Evolutionary conservation across 257 asterid genomes (phyloP).

Genomic region (Scutellaria galericulata): DNA sequence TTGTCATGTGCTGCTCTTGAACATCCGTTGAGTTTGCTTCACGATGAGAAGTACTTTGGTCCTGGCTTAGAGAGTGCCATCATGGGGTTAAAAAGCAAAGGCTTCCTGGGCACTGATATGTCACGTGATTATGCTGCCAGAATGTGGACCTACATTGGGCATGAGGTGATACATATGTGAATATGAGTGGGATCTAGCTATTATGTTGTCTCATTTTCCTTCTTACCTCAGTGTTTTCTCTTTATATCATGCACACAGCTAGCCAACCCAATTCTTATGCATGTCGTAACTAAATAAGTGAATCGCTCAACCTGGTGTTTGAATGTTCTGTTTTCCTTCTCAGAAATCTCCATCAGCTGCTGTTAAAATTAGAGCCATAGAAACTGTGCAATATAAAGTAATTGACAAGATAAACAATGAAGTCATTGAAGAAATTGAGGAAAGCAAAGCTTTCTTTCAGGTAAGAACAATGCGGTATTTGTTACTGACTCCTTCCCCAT

Average conservation of each 20-base stretch:
- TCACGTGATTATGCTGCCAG: constrained; percentile 65
- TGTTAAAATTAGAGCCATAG: constrained; percentile 85
- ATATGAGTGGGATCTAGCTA: constrained; percentile 20
- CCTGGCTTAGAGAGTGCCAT: constrained; percentile 65
- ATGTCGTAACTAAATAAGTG: neutral
- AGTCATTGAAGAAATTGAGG: constrained; percentile 96
- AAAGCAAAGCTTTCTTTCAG: constrained; percentile 96
- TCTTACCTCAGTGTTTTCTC: constrained; percentile 7
- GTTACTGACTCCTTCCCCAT: neutral
- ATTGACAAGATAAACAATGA: constrained; percentile 68
- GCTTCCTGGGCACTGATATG: constrained; percentile 64
- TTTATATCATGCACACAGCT: constrained; percentile 28
- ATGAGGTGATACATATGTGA: constrained; percentile 59
- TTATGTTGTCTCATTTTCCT: constrained; percentile 15
- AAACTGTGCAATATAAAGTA: constrained; percentile 75
- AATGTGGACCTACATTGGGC: constrained; percentile 89
- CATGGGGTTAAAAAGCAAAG: constrained; percentile 64
- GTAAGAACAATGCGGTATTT: constrained; percentile 43
- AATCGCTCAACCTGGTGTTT: constrained; percentile 9
- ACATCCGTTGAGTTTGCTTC: constrained; percentile 70
- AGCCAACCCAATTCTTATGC: constrained; percentile 11
- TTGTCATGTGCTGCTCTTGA: constrained; percentile 90
- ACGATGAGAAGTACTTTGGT: constrained; percentile 80
- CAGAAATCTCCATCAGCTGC: constrained; percentile 76
- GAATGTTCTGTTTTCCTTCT: constrained; percentile 25